These are phyloP conservation scores for Mucor plumbeus DNA, from an alignment of 371 early-diverging fungal genomes.

Conservation along the genomic window DNA sequence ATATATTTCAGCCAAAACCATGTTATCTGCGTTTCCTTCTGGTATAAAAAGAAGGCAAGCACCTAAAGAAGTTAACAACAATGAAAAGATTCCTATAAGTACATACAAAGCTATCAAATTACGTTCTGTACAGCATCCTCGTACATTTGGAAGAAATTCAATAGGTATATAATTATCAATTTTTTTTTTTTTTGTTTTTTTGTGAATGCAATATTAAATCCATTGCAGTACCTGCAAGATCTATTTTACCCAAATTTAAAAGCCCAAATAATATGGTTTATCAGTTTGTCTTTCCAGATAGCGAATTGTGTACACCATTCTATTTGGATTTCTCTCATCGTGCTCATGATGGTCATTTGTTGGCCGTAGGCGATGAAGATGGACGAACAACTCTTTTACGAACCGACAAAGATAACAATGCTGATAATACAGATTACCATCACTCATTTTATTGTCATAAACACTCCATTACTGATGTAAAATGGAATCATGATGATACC, in stretches of 20 bases:
- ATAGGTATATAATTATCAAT: not conserved
- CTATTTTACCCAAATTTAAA: slow-evolving; percentile 13
- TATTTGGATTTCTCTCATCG: slow-evolving; percentile 21
- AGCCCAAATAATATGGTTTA: slow-evolving; percentile 13
- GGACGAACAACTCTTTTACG: slow-evolving; percentile 60
- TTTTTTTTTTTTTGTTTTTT: too few relatives aligned
- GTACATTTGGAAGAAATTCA: slow-evolving; percentile 12
- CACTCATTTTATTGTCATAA: slow-evolving; percentile 40
- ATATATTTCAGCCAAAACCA: not conserved
- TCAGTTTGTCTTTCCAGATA: slow-evolving; percentile 28
- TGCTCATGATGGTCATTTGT: slow-evolving; percentile 41
- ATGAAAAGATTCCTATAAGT: not conserved
- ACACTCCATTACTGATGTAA: slow-evolving; percentile 65
- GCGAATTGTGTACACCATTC: slow-evolving; percentile 26
- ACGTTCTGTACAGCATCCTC: slow-evolving; percentile 3
- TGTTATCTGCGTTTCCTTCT: not conserved
- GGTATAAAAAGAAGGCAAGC: not conserved
- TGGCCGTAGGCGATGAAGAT: slow-evolving; percentile 74
- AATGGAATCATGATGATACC: slow-evolving; percentile 62
- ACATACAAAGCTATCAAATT: not conserved
- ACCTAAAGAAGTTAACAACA: not conserved
- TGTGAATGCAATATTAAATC: too few relatives aligned
- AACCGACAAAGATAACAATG: slow-evolving; percentile 49
- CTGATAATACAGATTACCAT: slow-evolving; percentile 30
- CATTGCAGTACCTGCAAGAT: slow-evolving; percentile 17